Percentiles rank a stretch among this genome's conserved stretches.
These are phyloP conservation scores for Candida ponderosae DNA, from an alignment of 805 yeast species.

Conservation along the genomic window DNA sequence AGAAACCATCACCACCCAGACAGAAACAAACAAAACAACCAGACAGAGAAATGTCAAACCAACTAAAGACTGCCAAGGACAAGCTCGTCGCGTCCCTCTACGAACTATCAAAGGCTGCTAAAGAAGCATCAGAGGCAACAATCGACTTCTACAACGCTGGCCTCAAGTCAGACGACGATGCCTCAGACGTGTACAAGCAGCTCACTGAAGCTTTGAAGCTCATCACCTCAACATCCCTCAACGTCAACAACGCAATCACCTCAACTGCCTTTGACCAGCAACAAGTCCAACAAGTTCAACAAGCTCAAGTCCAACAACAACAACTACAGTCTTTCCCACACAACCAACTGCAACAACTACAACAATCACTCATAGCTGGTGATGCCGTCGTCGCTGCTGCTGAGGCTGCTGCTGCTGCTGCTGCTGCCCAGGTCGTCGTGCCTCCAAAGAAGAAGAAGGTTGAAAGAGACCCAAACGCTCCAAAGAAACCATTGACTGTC, in stretches of 20 bases:
- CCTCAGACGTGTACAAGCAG: slow-evolving; percentile 36
- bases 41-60: not conserved
- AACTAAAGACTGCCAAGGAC: not conserved
- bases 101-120: slow-evolving; percentile 81
- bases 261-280: slow-evolving; percentile 6
- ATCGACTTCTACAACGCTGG: slow-evolving; percentile 62
- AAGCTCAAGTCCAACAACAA: slow-evolving; percentile 3
- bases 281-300: slow-evolving; percentile 1
- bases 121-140: slow-evolving; percentile 74
- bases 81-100: slow-evolving; percentile 72
- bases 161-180: slow-evolving; percentile 38
- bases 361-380: slow-evolving; percentile 1
- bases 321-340: slow-evolving; percentile 2
- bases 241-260: slow-evolving; percentile 18
- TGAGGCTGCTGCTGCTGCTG: slow-evolving; percentile 10
- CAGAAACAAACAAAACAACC: no score
- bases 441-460: slow-evolving; percentile 32
- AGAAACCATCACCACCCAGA: no score
- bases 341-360: slow-evolving; percentile 5
- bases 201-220: slow-evolving; percentile 33
- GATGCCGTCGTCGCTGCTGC: not conserved
- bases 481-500: slow-evolving; percentile 88
- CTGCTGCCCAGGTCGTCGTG: slow-evolving; percentile 11
- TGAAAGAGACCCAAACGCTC: slow-evolving; percentile 87
- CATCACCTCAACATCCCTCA: slow-evolving; percentile 28